These are phyloP conservation scores for Pueraria montana DNA, from an alignment of 306 rosid species.

Conservation along the genomic window DNA sequence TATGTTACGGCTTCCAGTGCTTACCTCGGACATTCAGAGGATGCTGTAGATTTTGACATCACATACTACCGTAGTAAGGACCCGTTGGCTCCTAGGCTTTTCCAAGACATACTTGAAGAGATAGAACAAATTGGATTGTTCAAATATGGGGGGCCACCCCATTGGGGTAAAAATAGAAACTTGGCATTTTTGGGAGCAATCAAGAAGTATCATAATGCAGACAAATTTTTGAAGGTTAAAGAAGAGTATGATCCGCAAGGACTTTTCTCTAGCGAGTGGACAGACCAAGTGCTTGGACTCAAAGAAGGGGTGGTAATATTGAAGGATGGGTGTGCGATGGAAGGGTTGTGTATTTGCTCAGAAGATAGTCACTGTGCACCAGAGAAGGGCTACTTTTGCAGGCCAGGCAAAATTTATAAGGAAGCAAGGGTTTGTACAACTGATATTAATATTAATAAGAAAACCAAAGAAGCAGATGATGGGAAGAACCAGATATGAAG, in stretches of 20 bases:
- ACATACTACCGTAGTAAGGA: slow-evolving; percentile 75
- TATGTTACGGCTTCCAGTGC: too few species aligned
- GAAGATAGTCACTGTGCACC: too few species aligned
- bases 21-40: too few species aligned
- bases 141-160: too few species aligned
- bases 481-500: slow-evolving; percentile 17
- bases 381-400: too few species aligned
- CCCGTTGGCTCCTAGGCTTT: slow-evolving; percentile 62
- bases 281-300: slow-evolving; percentile 67
- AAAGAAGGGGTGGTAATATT: slow-evolving; percentile 48
- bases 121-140: too few species aligned
- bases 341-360: too few species aligned
- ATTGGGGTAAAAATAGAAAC: too few species aligned
- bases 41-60: slow-evolving; percentile 74
- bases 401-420: too few species aligned
- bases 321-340: too few species aligned
- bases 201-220: slow-evolving; percentile 48
- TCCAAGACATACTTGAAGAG: too few species aligned
- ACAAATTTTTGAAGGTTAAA: slow-evolving; percentile 57
- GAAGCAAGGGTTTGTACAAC: slow-evolving; percentile 69
- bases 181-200: slow-evolving; percentile 59
- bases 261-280: slow-evolving; percentile 74
- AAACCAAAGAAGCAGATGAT: background rate
- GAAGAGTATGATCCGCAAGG: slow-evolving; percentile 55
- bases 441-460: too few species aligned